A percentile compares a stretch with the other conserved stretches of the same genome.
These are phyloP conservation scores for Dictyostelium citrinum DNA, from an alignment of 78 protist genomes.

Conservation along the genomic window DNA sequence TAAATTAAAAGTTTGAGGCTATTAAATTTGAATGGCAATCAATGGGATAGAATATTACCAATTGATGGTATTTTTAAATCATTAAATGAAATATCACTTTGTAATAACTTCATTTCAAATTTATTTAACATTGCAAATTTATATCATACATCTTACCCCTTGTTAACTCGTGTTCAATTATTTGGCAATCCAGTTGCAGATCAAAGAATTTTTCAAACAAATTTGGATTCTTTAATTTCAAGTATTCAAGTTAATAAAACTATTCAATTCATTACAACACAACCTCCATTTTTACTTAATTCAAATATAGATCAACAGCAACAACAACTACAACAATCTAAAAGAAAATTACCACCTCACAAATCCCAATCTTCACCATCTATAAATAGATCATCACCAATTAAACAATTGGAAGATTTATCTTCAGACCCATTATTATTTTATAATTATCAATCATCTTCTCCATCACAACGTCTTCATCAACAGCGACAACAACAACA, in stretches of 20 bases:
- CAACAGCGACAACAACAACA: neutral
- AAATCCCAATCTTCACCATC: conserved; percentile 1
- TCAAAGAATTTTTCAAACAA: neutral
- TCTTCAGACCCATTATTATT: conserved; percentile 13
- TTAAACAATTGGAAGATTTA: neutral
- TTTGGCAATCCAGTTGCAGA: conserved; percentile 28
- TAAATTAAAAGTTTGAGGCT: conserved; percentile 22
- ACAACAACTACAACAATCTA: neutral
- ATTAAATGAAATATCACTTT: conserved; percentile 35
- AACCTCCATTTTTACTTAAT: neutral
- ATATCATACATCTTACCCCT: conserved; percentile 64
- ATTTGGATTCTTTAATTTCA: conserved; percentile 12
- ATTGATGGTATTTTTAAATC: conserved; percentile 54
- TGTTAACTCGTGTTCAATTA: conserved; percentile 50
- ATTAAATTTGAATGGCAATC: conserved; percentile 55
- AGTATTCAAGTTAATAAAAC: conserved; percentile 33
- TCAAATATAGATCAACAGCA: neutral
- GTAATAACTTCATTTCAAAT: conserved; percentile 30
- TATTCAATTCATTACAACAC: conserved; percentile 42
- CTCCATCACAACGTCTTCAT: neutral
- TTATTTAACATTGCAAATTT: conserved; percentile 37
- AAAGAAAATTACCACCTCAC: neutral
- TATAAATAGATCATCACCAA: conserved; percentile 10
- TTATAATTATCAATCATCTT: neutral
- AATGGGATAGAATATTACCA: conserved; percentile 71